Base-by-base conservation (phyloP, 306 rosid species). In the Quercus engelmannii region DNA sequence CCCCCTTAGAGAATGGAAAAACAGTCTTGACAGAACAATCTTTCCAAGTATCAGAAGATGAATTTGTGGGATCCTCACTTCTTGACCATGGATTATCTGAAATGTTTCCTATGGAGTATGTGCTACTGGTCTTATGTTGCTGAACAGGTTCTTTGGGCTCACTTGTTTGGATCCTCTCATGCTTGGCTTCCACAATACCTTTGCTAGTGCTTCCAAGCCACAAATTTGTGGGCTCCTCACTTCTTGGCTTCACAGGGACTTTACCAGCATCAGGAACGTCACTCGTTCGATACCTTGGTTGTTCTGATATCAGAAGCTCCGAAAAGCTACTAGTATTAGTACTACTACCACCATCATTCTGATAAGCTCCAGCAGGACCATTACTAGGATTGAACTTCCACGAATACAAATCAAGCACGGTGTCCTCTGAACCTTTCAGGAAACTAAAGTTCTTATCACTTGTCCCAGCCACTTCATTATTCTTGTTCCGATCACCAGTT, bases 11-110 rank as follows among this genome's bases (percentile, higher is more conserved):
- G 81, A 88, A 93, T 19, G 98, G 98, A 78, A 91, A 90, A 73
- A 90, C 92, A 9, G 93, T 92, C 85, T 93, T 93, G 73, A 91
- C 89, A 30, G 96, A 85, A 85, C 94, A 93, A 79, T 89, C 92
- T 85, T 89, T 89, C 99, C 95, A 89, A 79, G 64, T 25, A 61
- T 90, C 93, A 18, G 92, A 82, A 82, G 93, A 82, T 77, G 92
- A 89, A 83, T 67, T 83, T 14, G 73, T 81, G 57, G 89, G 80
- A 73, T 90, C 93, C 55, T 86, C 90, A 23, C 75, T 76, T 89
- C 93, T 90, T 74, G 88, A 84, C 94, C 92, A 89, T 78, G 89
- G 87, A 67, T 86, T 83, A 78, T 90, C 97, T 19, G 86, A 76
- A 78, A 86, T 54, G 78, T 82, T 88, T 80, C 89, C 97, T 81